Evolutionary conservation across 805 yeast species (phyloP).

Genomic region (Saturnispora kantuleensis): DNA sequence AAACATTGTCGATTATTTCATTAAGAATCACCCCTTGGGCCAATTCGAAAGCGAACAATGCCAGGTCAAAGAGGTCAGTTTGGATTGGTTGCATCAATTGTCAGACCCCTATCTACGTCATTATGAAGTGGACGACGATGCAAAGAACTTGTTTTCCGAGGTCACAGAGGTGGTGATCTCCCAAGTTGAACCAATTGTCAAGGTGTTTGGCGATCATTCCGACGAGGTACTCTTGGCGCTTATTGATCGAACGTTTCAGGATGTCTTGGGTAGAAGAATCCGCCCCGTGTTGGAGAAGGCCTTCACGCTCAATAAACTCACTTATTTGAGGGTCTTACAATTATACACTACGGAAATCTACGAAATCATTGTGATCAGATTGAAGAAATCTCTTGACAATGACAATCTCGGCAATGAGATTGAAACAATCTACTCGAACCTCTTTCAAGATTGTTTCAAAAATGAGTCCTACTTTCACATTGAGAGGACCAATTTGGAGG

Average conservation of each 20-base stretch:
- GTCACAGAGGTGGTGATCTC: conserved; percentile 50
- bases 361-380: conserved; percentile 44
- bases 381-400: conserved; percentile 49
- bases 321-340: conserved; percentile 70
- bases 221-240: conserved; percentile 56
- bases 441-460: conserved; percentile 59
- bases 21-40: conserved; percentile 66
- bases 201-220: conserved; percentile 56
- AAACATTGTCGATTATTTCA: conserved; percentile 72
- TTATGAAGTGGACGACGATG: conserved; percentile 39
- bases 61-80: conserved; percentile 19
- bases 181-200: conserved; percentile 63
- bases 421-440: conserved; percentile 64
- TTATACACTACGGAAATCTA: conserved; percentile 50
- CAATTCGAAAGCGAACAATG: conserved; percentile 29
- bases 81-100: conserved; percentile 46
- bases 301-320: conserved; percentile 49
- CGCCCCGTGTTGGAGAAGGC: conserved; percentile 54
- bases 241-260: conserved; percentile 67
- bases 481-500: conserved; percentile 62
- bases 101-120: conserved; percentile 48
- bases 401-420: conserved; percentile 39
- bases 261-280: conserved; percentile 49
- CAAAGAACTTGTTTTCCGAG: conserved; percentile 45
- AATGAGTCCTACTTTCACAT: conserved; percentile 59